phyloP scores from a whole-genome alignment of 1,139 yeast genomes.

The Kurtzmaniella quercitrusa region DNA sequence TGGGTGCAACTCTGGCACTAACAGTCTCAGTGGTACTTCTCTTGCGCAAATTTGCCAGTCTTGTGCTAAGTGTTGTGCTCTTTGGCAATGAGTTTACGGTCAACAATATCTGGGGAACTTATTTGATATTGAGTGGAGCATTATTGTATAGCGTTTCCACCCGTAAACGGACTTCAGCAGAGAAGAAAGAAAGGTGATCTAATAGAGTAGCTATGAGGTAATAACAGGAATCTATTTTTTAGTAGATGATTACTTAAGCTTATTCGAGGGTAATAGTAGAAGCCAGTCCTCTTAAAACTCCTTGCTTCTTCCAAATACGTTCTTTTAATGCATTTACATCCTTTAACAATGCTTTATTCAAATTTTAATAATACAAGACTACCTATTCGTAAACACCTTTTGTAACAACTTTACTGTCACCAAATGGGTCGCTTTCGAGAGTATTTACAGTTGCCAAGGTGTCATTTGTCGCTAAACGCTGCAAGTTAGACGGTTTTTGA shows the following conservation, averaged over 20 bases:
- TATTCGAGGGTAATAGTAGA: too few relatives aligned
- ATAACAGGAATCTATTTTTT: too few relatives aligned
- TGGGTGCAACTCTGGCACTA: conserved; percentile 54
- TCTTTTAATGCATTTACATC: too few relatives aligned
- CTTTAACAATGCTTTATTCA: neutral
- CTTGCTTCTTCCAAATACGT: too few relatives aligned
- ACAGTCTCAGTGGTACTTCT: conserved; percentile 59
- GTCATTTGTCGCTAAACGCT: conserved; percentile 8
- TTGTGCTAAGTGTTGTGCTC: conserved; percentile 48
- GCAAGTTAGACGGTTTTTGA: conserved; percentile 5
- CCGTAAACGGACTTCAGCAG: too few relatives aligned
- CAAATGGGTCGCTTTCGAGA: conserved; percentile 61
- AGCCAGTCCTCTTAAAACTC: too few relatives aligned
- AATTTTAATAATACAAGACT: neutral
- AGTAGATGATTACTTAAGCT: too few relatives aligned
- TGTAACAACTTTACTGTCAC: conserved; percentile 54
- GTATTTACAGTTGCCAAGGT: conserved; percentile 32
- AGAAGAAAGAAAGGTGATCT: too few relatives aligned
- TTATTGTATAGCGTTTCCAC: conserved; percentile 29
- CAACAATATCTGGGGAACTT: conserved; percentile 42
- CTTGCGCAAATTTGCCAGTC: conserved; percentile 56
- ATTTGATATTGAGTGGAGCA: conserved; percentile 52
- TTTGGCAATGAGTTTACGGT: conserved; percentile 41
- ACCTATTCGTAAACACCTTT: conserved; percentile 16
- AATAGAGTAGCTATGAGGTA: too few relatives aligned